phyloP scores from a whole-genome alignment of 345 rosid genomes.

The Abelmoschus esculentus region DNA sequence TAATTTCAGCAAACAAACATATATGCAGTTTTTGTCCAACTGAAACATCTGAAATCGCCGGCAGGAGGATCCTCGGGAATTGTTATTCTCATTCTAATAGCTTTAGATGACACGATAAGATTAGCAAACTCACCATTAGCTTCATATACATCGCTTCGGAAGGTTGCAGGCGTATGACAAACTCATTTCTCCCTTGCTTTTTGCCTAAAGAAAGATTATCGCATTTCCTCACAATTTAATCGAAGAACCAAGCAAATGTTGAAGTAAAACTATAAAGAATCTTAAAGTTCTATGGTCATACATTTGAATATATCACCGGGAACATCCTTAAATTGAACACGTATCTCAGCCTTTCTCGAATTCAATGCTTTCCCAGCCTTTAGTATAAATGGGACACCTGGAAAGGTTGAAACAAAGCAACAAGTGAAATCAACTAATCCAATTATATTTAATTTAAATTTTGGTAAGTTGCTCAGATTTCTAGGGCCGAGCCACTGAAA shows the following conservation, averaged over 20 bases:
- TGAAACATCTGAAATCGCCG: not conserved
- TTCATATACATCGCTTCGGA: slow-evolving; percentile 98
- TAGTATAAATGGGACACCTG: slow-evolving; percentile 92
- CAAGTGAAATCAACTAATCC: not conserved
- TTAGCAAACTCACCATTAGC: slow-evolving; percentile 57
- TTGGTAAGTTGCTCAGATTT: no score
- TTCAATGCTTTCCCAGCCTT: slow-evolving; percentile 98
- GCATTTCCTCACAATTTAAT: not conserved
- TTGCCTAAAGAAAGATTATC: slow-evolving; percentile 39
- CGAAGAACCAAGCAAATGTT: not conserved
- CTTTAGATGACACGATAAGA: not conserved
- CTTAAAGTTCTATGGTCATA: slow-evolving; percentile 21
- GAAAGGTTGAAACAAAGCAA: slow-evolving; percentile 14
- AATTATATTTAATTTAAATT: not conserved
- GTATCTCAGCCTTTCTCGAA: slow-evolving; percentile 98
- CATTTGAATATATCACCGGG: slow-evolving; percentile 97
- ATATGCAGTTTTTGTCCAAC: not conserved
- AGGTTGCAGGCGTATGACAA: slow-evolving; percentile 95
- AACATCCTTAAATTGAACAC: slow-evolving; percentile 95
- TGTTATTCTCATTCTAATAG: not conserved
- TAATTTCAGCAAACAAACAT: not conserved
- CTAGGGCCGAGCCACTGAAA: not conserved
- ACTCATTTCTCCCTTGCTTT: slow-evolving; percentile 97
- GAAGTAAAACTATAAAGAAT: slow-evolving; percentile 6
- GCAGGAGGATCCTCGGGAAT: not conserved